phyloP scores from a whole-genome alignment of 257 asterid genomes.

The Sherardia arvensis region DNA sequence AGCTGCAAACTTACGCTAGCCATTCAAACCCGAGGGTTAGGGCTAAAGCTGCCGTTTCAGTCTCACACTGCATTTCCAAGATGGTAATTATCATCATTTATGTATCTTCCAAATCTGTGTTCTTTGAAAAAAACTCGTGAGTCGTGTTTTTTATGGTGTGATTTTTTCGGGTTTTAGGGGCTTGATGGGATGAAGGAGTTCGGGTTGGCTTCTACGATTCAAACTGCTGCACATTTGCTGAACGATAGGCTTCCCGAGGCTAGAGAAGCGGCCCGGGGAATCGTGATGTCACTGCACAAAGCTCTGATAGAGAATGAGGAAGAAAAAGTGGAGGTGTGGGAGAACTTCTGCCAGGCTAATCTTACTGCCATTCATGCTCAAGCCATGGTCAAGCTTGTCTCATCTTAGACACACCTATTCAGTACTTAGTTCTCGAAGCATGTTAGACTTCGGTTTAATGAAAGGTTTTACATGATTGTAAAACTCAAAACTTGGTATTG shows the following conservation, averaged over 20 bases:
- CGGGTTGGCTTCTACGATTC: constrained; percentile 41
- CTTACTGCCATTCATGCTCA: constrained; percentile 72
- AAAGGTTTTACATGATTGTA: constrained; percentile 3
- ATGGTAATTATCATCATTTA: constrained; percentile 50
- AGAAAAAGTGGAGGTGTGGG: constrained; percentile 64
- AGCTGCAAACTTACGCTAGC: constrained; percentile 41
- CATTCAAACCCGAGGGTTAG: constrained; percentile 71
- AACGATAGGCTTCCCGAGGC: constrained; percentile 93
- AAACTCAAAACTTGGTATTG: background rate
- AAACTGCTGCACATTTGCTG: constrained; percentile 46
- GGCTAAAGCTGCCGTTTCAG: constrained; percentile 75
- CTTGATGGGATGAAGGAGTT: constrained; percentile 58
- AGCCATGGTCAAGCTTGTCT: constrained; percentile 59
- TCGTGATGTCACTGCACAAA: constrained; percentile 34
- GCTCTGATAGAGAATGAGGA: constrained; percentile 51
- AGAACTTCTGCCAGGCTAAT: constrained; percentile 76
- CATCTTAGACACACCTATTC: constrained; percentile 20
- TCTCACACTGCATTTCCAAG: constrained; percentile 59
- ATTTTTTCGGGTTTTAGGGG: constrained; percentile 34
- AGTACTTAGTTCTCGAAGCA: background rate
- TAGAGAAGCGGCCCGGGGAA: constrained; percentile 76
- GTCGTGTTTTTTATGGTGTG: background rate
- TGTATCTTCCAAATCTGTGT: background rate
- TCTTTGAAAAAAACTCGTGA: background rate
- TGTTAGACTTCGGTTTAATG: background rate